Evolutionary conservation across 306 rosid species (phyloP).

Genomic region (Oemleria cerasiformis): DNA sequence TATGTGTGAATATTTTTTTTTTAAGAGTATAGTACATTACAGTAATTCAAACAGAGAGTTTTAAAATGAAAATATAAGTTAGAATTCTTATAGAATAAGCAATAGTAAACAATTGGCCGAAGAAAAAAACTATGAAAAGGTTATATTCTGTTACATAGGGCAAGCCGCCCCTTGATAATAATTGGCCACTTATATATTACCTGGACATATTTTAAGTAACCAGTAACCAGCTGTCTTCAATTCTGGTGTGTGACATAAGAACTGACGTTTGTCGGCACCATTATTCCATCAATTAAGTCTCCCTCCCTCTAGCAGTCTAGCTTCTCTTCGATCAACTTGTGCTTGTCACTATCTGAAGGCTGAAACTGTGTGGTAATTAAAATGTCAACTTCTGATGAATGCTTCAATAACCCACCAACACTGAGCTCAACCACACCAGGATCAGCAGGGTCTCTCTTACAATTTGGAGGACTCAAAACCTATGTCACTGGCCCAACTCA

Average conservation of each 20-base stretch:
- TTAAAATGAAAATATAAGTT: no score
- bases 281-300: background rate
- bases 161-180: background rate
- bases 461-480: constrained; percentile 39
- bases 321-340: background rate
- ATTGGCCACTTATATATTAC: background rate
- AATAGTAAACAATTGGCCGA: no score
- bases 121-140: no score
- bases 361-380: no score
- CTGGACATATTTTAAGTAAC: no score
- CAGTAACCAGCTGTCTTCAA: no score
- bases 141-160: background rate
- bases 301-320: no score
- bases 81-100: no score
- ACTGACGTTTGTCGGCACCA: background rate
- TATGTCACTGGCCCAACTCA: constrained; percentile 42
- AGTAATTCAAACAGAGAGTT: no score
- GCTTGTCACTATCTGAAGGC: background rate
- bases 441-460: constrained; percentile 31
- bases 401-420: constrained; percentile 39
- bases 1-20: no score
- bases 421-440: constrained; percentile 33
- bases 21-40: no score
- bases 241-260: background rate
- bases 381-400: constrained; percentile 45